Evolutionary conservation across 2,329 filamentous ascomycete species (phyloP).

Genomic region (Phialophora chinensis): DNA sequence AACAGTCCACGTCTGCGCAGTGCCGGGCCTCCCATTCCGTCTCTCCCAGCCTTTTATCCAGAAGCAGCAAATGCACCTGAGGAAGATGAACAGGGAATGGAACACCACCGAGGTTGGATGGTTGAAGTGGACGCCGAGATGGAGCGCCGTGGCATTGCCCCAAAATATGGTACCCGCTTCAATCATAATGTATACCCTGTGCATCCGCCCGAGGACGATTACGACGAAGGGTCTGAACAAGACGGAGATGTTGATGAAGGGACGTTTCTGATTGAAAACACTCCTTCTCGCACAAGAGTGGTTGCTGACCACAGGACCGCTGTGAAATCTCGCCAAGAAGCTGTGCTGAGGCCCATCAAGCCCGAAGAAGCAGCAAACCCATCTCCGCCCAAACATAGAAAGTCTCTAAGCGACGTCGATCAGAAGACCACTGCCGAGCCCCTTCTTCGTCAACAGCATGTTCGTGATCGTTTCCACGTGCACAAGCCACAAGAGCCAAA

Average conservation of each 20-base stretch:
- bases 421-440: slow-evolving; percentile 5
- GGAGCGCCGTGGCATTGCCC: slow-evolving; percentile 17
- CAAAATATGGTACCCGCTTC: slow-evolving; percentile 18
- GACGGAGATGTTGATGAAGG: slow-evolving; percentile 27
- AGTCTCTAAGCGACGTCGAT: slow-evolving; percentile 14
- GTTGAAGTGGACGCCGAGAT: slow-evolving; percentile 26
- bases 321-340: slow-evolving; percentile 1
- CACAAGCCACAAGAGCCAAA: slow-evolving; percentile 8
- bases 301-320: background rate
- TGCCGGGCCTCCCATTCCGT: background rate
- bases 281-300: slow-evolving; percentile 30
- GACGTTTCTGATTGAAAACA: slow-evolving; percentile 19
- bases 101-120: slow-evolving; percentile 15
- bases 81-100: background rate
- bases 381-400: slow-evolving; percentile 16
- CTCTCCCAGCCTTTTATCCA: background rate
- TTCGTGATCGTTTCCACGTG: slow-evolving; percentile 29
- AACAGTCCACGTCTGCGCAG: slow-evolving; percentile 5
- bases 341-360: background rate
- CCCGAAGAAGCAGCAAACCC: slow-evolving; percentile 11
- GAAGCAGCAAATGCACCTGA: background rate
- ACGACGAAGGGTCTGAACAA: slow-evolving; percentile 26
- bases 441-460: slow-evolving; percentile 9
- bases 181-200: background rate
- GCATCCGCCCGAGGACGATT: slow-evolving; percentile 2